phyloP scores from a whole-genome alignment of 305 asterid species.

The Stenogyne calaminthoides region DNA sequence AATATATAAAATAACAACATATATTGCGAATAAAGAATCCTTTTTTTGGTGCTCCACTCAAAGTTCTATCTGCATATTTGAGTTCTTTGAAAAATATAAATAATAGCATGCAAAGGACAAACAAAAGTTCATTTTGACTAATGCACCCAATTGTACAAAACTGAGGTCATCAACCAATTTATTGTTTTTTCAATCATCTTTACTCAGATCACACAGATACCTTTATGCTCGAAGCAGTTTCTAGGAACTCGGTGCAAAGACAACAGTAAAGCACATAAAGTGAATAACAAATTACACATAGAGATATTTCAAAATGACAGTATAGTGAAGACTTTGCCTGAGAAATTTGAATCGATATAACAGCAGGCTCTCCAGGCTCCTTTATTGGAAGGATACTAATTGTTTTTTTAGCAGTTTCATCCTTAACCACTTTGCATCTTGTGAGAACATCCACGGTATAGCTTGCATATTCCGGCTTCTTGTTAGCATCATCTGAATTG shows the following conservation, averaged over 20 bases:
- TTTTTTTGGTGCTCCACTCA: not conserved
- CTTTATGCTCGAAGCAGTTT: constrained; percentile 1
- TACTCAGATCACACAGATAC: not conserved
- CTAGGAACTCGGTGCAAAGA: constrained; percentile 18
- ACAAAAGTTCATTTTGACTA: constrained; percentile 14
- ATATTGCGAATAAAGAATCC: not conserved
- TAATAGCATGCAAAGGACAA: not conserved
- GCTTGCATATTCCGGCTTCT: constrained; percentile 80
- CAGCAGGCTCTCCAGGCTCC: constrained; percentile 90
- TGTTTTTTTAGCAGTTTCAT: constrained; percentile 66
- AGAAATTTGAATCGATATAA: constrained; percentile 71
- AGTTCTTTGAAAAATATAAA: not conserved
- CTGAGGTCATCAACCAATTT: not conserved
- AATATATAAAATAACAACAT: not conserved
- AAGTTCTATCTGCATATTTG: not conserved
- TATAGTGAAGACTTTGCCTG: constrained; percentile 58
- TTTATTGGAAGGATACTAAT: constrained; percentile 63
- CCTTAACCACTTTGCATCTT: constrained; percentile 72
- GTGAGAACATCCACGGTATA: constrained; percentile 87
- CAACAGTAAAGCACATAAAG: not conserved
- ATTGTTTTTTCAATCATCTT: not conserved
- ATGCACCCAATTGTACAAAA: constrained; percentile 7
- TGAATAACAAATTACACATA: constrained; percentile 11
- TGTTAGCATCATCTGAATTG: constrained; percentile 66
- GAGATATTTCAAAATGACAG: constrained; percentile 24